These are phyloP conservation scores for Isoetes engelmannii DNA, from an alignment of 83 land plant genomes.

Conservation along the genomic window DNA sequence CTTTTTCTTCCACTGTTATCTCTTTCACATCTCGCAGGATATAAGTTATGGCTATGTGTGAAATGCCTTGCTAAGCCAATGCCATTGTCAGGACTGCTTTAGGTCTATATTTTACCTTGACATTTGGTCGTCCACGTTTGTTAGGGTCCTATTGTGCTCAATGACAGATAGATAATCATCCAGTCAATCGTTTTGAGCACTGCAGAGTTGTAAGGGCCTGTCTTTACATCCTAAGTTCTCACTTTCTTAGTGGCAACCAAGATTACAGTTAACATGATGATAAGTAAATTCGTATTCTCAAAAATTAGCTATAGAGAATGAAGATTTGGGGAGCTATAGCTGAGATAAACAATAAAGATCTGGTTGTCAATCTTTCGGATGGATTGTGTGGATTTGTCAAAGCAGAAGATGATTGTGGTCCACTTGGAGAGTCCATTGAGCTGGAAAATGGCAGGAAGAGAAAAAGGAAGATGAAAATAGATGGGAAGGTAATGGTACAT, in stretches of 20 bases:
- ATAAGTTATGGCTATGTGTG: too few relatives aligned
- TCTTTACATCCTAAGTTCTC: background rate
- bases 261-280: background rate
- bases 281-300: constrained; percentile 11
- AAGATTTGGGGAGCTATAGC: constrained; percentile 81
- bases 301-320: constrained; percentile 73
- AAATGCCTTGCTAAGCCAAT: too few relatives aligned
- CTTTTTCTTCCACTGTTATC: too few relatives aligned
- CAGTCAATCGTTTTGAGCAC: too few relatives aligned
- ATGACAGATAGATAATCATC: too few relatives aligned
- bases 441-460: constrained; percentile 1
- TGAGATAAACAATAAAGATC: constrained; percentile 72
- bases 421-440: constrained; percentile 14
- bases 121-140: too few relatives aligned
- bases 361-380: constrained; percentile 82
- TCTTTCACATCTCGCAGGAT: too few relatives aligned
- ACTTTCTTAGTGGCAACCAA: background rate
- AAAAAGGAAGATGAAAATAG: constrained; percentile 7
- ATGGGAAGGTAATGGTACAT: too few relatives aligned
- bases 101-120: too few relatives aligned
- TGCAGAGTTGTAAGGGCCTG: too few relatives aligned
- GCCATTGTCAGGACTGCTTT: too few relatives aligned
- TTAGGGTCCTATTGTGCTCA: too few relatives aligned
- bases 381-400: constrained; percentile 86
- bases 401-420: constrained; percentile 61